Conservation (phyloP, 176 grass and related monocot genomes). For the Cocos nucifera region DNA sequence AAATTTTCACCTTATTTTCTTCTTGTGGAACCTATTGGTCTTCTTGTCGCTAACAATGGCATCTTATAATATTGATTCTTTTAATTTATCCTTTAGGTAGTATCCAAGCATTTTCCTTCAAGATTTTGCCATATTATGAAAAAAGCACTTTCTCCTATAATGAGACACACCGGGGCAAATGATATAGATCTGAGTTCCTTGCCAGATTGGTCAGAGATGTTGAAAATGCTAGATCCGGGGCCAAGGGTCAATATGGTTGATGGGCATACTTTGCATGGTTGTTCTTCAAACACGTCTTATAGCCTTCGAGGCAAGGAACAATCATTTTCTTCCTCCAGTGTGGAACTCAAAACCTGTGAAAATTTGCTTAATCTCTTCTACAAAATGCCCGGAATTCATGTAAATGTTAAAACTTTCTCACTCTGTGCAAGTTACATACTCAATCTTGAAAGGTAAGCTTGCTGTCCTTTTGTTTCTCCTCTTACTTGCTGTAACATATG, state of each 20-base stretch:
- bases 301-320: background rate
- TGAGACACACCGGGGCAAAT: conserved; percentile 28
- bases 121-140: conserved; percentile 54
- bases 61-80: background rate
- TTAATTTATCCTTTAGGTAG: conserved; percentile 30
- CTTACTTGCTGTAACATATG: conserved; percentile 3
- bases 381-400: conserved; percentile 61
- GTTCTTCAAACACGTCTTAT: conserved; percentile 1
- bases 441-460: conserved; percentile 79
- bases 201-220: conserved; percentile 61
- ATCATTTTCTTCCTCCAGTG: conserved; percentile 23
- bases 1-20: too few species aligned
- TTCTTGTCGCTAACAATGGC: too few species aligned
- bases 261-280: conserved; percentile 16
- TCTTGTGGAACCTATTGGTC: too few species aligned
- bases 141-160: conserved; percentile 38
- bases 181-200: conserved; percentile 33
- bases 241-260: conserved; percentile 19
- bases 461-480: conserved; percentile 11
- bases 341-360: conserved; percentile 55
- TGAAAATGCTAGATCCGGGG: conserved; percentile 31
- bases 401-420: conserved; percentile 44
- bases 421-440: conserved; percentile 60
- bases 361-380: conserved; percentile 50
- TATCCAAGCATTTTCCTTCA: conserved; percentile 61